phyloP scores from a whole-genome alignment of 306 rosid genomes.

The Herpetospermum pedunculosum region DNA sequence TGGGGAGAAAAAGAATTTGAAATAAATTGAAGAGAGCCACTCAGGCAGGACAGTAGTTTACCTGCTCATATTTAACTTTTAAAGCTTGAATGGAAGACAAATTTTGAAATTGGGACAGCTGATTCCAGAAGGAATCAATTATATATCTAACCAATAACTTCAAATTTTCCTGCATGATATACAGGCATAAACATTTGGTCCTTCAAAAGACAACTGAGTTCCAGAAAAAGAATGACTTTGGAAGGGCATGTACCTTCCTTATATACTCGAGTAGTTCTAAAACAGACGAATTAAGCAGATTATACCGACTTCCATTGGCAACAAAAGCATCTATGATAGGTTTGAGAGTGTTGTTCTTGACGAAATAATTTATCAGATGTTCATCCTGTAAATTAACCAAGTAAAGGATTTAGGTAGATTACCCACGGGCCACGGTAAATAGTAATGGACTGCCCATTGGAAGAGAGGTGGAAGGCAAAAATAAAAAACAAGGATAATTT shows the following conservation, averaged over 20 bases:
- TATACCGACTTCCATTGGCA: slow-evolving; percentile 82
- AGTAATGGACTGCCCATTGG: background rate
- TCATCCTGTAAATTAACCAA: slow-evolving; percentile 65
- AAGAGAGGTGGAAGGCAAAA: background rate
- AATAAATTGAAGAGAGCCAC: background rate
- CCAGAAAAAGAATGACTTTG: background rate
- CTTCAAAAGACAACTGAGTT: background rate
- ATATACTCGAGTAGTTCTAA: slow-evolving; percentile 83
- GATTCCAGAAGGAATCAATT: slow-evolving; percentile 77
- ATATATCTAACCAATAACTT: slow-evolving; percentile 47
- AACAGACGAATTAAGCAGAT: slow-evolving; percentile 82
- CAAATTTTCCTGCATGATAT: slow-evolving; percentile 56
- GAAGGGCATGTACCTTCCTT: slow-evolving; percentile 43
- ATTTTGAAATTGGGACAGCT: slow-evolving; percentile 60
- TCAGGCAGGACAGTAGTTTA: slow-evolving; percentile 15
- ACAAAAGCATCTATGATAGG: slow-evolving; percentile 74
- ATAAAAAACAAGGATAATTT: background rate
- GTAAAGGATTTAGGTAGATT: background rate
- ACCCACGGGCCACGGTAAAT: background rate
- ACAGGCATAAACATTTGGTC: background rate
- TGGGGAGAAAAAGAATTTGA: background rate
- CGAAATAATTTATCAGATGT: slow-evolving; percentile 65
- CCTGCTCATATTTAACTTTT: slow-evolving; percentile 92
- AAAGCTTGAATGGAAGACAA: slow-evolving; percentile 46
- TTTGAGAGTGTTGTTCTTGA: slow-evolving; percentile 63